Conservation (phyloP, 148 eudicot species). For the Rhododendron griersonianum region DNA sequence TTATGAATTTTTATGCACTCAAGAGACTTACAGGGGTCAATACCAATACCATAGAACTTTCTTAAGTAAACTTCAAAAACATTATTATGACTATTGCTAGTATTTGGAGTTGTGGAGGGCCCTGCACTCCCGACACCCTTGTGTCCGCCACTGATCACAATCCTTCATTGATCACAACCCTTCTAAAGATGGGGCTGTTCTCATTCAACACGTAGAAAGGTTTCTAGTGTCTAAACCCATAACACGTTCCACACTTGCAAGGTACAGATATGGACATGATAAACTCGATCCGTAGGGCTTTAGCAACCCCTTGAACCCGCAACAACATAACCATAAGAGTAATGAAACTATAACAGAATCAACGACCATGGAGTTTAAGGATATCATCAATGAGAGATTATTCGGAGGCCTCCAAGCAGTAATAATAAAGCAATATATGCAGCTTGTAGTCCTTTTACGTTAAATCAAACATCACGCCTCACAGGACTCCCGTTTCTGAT, state of each 20-base stretch:
- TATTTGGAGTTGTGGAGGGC: too few relatives aligned
- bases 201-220: not conserved
- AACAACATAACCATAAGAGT: not conserved
- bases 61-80: too few relatives aligned
- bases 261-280: not conserved
- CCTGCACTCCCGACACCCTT: too few relatives aligned
- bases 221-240: not conserved
- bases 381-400: not conserved
- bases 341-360: not conserved
- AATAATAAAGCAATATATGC: too few relatives aligned
- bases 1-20: too few relatives aligned
- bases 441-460: not conserved
- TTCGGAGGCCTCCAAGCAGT: not conserved
- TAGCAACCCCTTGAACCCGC: not conserved
- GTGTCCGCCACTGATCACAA: not conserved
- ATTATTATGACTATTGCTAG: too few relatives aligned
- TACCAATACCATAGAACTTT: too few relatives aligned
- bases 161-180: not conserved
- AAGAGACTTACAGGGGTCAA: too few relatives aligned
- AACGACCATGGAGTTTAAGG: not conserved
- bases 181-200: not conserved
- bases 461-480: not conserved
- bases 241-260: not conserved
- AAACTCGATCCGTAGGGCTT: not conserved
- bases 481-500: not conserved